A percentile compares a stretch with the other conserved stretches of the same genome.
These are phyloP conservation scores for Macrolepiota dolichaula DNA, from an alignment of 768 basidiomycete genomes.

Conservation along the genomic window DNA sequence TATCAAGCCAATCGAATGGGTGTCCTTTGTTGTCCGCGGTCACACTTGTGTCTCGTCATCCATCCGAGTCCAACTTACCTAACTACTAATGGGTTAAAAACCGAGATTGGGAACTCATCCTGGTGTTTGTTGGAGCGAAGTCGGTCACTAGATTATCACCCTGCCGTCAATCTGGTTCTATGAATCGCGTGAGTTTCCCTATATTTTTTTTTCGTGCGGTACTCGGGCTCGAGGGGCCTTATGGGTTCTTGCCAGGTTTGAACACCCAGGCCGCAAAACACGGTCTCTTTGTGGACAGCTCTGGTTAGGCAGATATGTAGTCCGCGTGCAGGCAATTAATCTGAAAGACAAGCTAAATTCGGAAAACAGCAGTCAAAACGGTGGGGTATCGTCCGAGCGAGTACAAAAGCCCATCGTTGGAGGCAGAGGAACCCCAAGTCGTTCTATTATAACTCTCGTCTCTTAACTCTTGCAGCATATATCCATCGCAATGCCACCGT, in stretches of 20 bases:
- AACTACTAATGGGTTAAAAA: not conserved
- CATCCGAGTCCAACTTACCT: not conserved
- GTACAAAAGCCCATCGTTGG: not conserved
- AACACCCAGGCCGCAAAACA: not conserved
- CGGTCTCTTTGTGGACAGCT: slow-evolving; percentile 1
- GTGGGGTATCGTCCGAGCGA: not conserved
- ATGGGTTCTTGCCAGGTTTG: slow-evolving; percentile 1
- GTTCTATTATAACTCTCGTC: not conserved
- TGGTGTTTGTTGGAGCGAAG: not conserved
- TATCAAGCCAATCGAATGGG: not conserved
- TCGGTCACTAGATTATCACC: slow-evolving; percentile 8
- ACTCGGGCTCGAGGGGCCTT: not conserved
- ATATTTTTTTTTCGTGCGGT: not conserved
- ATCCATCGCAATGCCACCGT: slow-evolving; percentile 16
- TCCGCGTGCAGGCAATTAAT: not conserved
- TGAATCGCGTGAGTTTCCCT: not conserved
- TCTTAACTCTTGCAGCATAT: not conserved
- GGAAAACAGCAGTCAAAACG: not conserved
- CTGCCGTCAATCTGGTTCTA: not conserved
- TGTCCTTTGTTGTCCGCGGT: not conserved
- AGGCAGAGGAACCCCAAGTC: not conserved
- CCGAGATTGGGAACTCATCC: not conserved
- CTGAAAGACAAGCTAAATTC: not conserved
- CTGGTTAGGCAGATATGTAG: not conserved
- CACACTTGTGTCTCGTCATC: not conserved